These are phyloP conservation scores for Aspergillus mulundensis DNA, from an alignment of 495 filamentous ascomycete genomes.

Conservation along the genomic window DNA sequence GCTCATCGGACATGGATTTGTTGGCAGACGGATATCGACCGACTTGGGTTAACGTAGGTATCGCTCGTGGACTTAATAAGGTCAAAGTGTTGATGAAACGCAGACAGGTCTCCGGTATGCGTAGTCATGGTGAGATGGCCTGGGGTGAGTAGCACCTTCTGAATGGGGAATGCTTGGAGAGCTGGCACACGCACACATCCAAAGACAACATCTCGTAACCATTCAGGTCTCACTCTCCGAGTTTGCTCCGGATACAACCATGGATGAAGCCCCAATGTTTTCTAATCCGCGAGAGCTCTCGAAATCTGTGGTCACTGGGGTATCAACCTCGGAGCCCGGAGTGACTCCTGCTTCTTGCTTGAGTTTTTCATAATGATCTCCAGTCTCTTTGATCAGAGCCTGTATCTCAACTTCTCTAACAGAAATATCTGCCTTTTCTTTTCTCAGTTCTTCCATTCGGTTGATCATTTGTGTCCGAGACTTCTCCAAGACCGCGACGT, in stretches of 20 bases:
- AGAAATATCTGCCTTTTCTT: constrained; percentile 67
- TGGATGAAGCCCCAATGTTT: constrained; percentile 32
- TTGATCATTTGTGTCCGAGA: constrained; percentile 49
- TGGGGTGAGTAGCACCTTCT: constrained; percentile 4
- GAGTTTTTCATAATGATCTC: constrained; percentile 67
- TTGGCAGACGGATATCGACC: not conserved
- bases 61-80: not conserved
- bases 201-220: not conserved
- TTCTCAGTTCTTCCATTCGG: constrained; percentile 57
- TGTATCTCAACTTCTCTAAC: constrained; percentile 78
- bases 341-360: constrained; percentile 49
- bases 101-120: not conserved
- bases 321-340: constrained; percentile 23
- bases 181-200: not conserved
- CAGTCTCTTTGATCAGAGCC: constrained; percentile 72
- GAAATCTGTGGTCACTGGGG: constrained; percentile 25
- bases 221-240: constrained; percentile 26
- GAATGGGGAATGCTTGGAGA: not conserved
- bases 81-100: not conserved
- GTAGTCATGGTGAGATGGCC: not conserved
- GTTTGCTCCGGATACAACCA: constrained; percentile 24
- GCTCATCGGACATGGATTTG: constrained; percentile 14
- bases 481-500: constrained; percentile 53
- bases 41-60: not conserved
- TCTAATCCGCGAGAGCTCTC: constrained; percentile 39